phyloP scores from a whole-genome alignment of 2,329 filamentous ascomycete species.

The Zasmidium citrigriseum region DNA sequence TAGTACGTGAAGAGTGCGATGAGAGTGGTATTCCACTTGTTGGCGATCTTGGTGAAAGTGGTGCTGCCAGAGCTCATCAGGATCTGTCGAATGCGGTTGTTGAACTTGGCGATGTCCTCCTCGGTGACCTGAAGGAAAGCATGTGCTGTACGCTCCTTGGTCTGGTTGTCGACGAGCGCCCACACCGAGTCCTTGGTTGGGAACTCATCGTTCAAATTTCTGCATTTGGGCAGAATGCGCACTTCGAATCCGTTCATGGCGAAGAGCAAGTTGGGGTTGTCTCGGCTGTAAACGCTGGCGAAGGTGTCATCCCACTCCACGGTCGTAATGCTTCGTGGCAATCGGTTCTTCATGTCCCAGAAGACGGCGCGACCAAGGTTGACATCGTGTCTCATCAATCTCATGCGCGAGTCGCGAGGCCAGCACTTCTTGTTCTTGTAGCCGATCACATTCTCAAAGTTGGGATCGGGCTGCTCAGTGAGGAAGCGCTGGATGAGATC shows the following conservation, averaged over 20 bases:
- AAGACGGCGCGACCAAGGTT: constrained; percentile 97
- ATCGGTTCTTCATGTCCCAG: constrained; percentile 96
- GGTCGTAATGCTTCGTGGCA: constrained; percentile 91
- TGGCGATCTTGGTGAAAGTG: constrained; percentile 99
- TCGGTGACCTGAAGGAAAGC: constrained; percentile 97
- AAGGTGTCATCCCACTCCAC: constrained; percentile 99
- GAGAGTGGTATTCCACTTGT: constrained; percentile 98
- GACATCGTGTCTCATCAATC: constrained; percentile 97
- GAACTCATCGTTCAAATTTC: constrained; percentile 95
- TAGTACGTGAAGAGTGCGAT: constrained; percentile 99
- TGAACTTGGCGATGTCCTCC: constrained; percentile 98
- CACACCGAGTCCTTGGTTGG: constrained; percentile 97
- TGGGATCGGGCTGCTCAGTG: constrained; percentile 96
- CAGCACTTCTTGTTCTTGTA: constrained; percentile 99
- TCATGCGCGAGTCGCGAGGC: constrained; percentile 96
- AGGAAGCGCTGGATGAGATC: constrained; percentile 97
- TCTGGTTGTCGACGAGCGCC: constrained; percentile 94
- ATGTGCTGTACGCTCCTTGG: constrained; percentile 94
- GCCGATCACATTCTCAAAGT: constrained; percentile 98
- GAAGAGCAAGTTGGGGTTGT: constrained; percentile 95
- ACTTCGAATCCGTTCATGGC: constrained; percentile 99
- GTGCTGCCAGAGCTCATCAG: constrained; percentile 99
- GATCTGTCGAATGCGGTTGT: constrained; percentile 97
- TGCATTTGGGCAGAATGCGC: constrained; percentile 89
- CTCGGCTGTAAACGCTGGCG: constrained; percentile 93